Conservation (phyloP, 129 eudicot species). For the Saposhnikovia divaricata region DNA sequence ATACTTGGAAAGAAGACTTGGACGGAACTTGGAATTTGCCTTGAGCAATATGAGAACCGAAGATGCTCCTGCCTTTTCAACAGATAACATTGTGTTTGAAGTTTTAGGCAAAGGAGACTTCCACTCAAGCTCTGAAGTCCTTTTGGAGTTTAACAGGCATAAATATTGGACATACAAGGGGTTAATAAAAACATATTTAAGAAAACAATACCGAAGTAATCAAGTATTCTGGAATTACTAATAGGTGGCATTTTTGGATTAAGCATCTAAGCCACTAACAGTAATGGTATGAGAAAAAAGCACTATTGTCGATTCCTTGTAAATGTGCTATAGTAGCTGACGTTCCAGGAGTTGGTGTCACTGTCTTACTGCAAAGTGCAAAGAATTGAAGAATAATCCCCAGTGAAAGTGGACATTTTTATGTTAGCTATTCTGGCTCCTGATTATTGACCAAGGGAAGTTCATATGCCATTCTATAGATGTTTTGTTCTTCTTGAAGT, state of each 20-base stretch:
- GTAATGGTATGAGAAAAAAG: neutral
- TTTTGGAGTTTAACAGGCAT: constrained; percentile 45
- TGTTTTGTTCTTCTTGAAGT: neutral
- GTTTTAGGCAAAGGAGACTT: constrained; percentile 91
- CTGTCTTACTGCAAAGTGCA: neutral
- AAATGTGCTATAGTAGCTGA: neutral
- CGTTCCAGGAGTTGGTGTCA: neutral
- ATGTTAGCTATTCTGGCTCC: neutral
- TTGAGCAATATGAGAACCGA: constrained; percentile 43
- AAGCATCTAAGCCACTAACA: neutral
- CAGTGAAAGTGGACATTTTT: too few relatives aligned
- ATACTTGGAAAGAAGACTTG: constrained; percentile 68
- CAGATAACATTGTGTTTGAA: constrained; percentile 73
- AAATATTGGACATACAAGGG: constrained; percentile 57
- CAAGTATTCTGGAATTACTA: constrained; percentile 88
- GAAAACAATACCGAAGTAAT: constrained; percentile 61
- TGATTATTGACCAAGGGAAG: neutral
- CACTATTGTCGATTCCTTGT: neutral
- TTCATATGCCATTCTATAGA: neutral
- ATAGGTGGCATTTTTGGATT: constrained; percentile 15
- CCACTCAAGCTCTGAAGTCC: constrained; percentile 57
- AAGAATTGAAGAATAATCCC: neutral
- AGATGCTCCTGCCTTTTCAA: constrained; percentile 36
- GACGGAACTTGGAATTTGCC: constrained; percentile 70
- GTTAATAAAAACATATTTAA: constrained; percentile 45